A percentile compares a stretch with the other conserved stretches of the same genome.
Conservation (phyloP, 2,329 filamentous ascomycete genomes). For the Stagonosporopsis cucurbitacearum region DNA sequence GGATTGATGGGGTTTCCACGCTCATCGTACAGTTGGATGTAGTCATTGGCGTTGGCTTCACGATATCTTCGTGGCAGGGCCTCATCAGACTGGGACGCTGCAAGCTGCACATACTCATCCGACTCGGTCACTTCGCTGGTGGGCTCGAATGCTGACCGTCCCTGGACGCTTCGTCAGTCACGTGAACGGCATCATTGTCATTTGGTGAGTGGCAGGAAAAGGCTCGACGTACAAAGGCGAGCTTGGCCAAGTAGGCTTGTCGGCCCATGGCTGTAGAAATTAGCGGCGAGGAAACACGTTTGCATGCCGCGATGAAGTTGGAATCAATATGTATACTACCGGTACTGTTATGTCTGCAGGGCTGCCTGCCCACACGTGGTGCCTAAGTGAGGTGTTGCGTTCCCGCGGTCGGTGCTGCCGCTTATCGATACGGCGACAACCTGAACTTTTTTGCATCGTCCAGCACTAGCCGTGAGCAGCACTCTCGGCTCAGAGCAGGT, state of each 20-base stretch:
- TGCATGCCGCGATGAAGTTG: neutral
- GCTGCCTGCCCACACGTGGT: too few relatives aligned
- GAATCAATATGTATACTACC: neutral
- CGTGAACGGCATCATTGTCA: neutral
- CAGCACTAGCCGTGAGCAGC: neutral
- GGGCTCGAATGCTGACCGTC: conserved; percentile 51
- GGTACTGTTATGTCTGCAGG: too few relatives aligned
- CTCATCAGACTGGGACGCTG: conserved; percentile 31
- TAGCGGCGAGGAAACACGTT: neutral
- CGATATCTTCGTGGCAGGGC: conserved; percentile 28
- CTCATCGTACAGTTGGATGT: conserved; percentile 53
- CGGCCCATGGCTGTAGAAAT: conserved; percentile 37
- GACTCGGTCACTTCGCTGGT: conserved; percentile 32
- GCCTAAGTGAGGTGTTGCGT: too few relatives aligned
- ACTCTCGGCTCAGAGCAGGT: conserved; percentile 15
- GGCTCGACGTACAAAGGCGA: conserved; percentile 43
- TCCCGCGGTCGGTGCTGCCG: neutral
- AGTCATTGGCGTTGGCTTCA: conserved; percentile 33
- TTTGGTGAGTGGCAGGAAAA: neutral
- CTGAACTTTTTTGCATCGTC: conserved; percentile 37
- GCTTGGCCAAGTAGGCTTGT: conserved; percentile 47
- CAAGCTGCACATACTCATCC: conserved; percentile 38
- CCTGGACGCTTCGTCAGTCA: conserved; percentile 39
- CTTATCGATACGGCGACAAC: conserved; percentile 49
- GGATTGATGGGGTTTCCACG: conserved; percentile 55